These are phyloP conservation scores for Macrophomina phaseolina DNA, from an alignment of 2,329 filamentous ascomycete species.

Conservation along the genomic window DNA sequence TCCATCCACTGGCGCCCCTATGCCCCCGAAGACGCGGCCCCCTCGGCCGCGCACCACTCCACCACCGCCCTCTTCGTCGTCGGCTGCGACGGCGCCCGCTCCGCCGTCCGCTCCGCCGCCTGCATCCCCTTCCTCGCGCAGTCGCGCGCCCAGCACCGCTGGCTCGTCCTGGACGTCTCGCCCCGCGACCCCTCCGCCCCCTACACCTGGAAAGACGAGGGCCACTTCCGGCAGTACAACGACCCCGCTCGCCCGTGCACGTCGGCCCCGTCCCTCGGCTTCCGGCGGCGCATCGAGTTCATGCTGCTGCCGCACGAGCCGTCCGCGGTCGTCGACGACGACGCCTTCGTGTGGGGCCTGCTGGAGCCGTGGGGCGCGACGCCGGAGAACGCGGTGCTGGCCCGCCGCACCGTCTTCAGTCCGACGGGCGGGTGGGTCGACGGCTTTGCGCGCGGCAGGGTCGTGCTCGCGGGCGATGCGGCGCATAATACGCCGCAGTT, in stretches of 20 bases:
- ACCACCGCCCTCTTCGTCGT: not conserved
- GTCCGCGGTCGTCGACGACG: not conserved
- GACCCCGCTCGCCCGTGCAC: not conserved
- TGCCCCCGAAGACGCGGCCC: not conserved
- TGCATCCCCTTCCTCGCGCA: not conserved
- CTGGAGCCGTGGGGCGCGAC: not conserved
- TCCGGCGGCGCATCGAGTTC: not conserved
- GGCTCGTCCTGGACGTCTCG: not conserved
- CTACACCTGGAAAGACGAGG: not conserved
- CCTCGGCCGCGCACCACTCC: not conserved
- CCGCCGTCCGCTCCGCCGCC: not conserved
- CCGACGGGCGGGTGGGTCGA: not conserved
- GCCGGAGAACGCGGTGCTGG: not conserved
- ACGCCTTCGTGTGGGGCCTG: not conserved
- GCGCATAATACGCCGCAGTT: constrained; percentile 4
- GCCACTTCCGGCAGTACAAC: constrained; percentile 1
- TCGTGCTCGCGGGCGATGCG: not conserved
- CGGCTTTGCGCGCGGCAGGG: not conserved
- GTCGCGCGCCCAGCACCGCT: not conserved
- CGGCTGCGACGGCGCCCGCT: not conserved
- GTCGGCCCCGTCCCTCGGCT: not conserved
- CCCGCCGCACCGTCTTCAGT: not conserved
- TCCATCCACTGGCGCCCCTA: not conserved
- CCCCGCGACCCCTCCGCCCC: not conserved
- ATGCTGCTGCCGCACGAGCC: not conserved